Percentiles rank a stretch among this genome's conserved stretches.
Evolutionary conservation across 768 basidiomycete genomes (phyloP).

Genomic region (Termitomyces sp.): DNA sequence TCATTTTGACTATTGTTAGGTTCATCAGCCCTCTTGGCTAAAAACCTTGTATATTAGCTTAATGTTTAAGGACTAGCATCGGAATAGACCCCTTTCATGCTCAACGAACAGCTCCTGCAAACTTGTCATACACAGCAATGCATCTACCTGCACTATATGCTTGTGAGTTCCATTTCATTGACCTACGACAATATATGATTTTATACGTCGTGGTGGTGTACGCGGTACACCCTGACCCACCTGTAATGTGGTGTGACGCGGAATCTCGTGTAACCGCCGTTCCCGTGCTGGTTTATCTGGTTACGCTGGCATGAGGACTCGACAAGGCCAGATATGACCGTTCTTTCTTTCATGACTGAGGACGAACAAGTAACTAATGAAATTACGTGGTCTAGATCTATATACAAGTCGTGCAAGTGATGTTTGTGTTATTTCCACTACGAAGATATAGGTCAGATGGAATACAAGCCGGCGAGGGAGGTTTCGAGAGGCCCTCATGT

Average conservation of each 20-base stretch:
- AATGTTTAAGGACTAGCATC: conserved; percentile 16
- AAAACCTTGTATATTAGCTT: conserved; percentile 23
- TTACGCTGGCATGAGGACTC: conserved; percentile 47
- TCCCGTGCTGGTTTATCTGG: conserved; percentile 46
- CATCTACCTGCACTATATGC: conserved; percentile 10
- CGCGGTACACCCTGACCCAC: conserved; percentile 28
- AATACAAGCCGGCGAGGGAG: too few relatives aligned
- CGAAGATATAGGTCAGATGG: too few relatives aligned
- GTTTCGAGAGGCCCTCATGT: too few relatives aligned
- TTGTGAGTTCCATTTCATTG: conserved; percentile 3
- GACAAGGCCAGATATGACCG: conserved; percentile 90
- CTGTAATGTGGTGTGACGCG: conserved; percentile 11
- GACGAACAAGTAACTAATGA: conserved; percentile 9
- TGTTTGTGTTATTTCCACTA: too few relatives aligned
- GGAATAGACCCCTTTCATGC: conserved; percentile 15
- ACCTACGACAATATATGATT: conserved; percentile 41
- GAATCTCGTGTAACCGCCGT: conserved; percentile 45
- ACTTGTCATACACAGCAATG: not conserved
- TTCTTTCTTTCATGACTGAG: not conserved
- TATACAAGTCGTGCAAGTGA: not conserved
- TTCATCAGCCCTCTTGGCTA: conserved; percentile 92
- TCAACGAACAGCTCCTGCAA: not conserved
- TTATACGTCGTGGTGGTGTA: conserved; percentile 65
- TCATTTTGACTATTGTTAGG: conserved; percentile 35
- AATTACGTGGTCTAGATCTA: not conserved